These are phyloP conservation scores for Immersiporthe knoxdaviesiana DNA, from an alignment of 2,329 filamentous ascomycete species.

Conservation along the genomic window DNA sequence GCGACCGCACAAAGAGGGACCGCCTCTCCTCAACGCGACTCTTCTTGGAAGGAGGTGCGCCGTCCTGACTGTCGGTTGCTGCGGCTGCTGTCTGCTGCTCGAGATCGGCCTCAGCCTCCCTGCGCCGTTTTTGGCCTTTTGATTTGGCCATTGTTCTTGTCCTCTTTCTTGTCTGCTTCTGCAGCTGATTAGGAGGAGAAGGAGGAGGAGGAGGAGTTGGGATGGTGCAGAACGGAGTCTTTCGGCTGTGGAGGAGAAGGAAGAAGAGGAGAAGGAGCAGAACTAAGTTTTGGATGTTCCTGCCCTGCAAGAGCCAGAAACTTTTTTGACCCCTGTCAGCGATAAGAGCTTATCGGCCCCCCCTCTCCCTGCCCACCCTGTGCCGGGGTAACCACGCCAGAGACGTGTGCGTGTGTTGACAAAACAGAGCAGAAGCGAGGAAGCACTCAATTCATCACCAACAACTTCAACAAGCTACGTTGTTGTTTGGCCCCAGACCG, in stretches of 20 bases:
- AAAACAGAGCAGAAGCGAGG: constrained; percentile 20
- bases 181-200: neutral
- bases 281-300: neutral
- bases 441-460: neutral
- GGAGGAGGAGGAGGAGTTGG: no score
- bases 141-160: constrained; percentile 34
- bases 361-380: constrained; percentile 12
- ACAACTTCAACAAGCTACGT: neutral
- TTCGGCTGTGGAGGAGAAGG: neutral
- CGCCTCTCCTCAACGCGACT: constrained; percentile 62
- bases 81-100: constrained; percentile 33
- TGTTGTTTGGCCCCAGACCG: neutral
- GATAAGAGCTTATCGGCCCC: constrained; percentile 15
- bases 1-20: constrained; percentile 88
- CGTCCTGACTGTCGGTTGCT: constrained; percentile 27
- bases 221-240: neutral
- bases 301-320: constrained; percentile 19
- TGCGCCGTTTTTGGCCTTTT: constrained; percentile 40
- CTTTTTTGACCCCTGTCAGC: constrained; percentile 20
- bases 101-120: constrained; percentile 41
- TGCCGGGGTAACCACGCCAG: constrained; percentile 29
- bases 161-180: neutral
- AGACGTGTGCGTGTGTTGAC: constrained; percentile 18
- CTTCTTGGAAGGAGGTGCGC: constrained; percentile 53
- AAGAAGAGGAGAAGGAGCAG: neutral